Evolutionary conservation across 495 filamentous ascomycete genomes (phyloP).

Genomic region (Glutinoglossum americanum): DNA sequence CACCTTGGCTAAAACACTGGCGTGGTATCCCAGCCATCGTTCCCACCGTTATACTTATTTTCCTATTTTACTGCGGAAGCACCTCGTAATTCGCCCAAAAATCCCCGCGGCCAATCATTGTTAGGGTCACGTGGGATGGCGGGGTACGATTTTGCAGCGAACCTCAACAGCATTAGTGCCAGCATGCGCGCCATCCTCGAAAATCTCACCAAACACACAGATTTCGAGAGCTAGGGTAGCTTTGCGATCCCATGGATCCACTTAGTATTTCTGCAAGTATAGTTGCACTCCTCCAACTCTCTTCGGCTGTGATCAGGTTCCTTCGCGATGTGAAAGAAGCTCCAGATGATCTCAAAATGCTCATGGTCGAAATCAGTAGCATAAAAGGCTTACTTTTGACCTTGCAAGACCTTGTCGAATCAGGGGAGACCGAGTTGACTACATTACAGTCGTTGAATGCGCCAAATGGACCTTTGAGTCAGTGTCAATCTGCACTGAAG

Average conservation of each 20-base stretch:
- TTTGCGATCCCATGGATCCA: not conserved
- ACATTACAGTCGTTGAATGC: not conserved
- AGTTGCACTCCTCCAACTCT: not conserved
- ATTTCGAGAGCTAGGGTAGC: too few species aligned
- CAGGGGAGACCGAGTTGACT: not conserved
- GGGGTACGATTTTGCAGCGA: too few species aligned
- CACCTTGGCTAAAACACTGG: too few species aligned
- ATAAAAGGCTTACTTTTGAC: not conserved
- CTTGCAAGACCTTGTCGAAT: not conserved
- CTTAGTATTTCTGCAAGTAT: conserved; percentile 1
- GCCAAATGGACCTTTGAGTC: not conserved
- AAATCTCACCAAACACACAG: too few species aligned
- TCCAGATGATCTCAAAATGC: not conserved
- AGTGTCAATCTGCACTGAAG: not conserved
- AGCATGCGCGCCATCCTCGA: too few species aligned
- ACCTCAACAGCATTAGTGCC: too few species aligned
- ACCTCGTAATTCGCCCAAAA: too few species aligned
- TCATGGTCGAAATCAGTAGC: not conserved
- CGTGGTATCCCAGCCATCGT: too few species aligned
- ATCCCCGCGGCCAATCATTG: too few species aligned
- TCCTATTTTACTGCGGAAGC: too few species aligned
- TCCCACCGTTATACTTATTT: too few species aligned
- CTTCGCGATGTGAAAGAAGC: not conserved
- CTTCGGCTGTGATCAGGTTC: not conserved
- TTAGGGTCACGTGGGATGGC: too few species aligned